Base-by-base conservation (phyloP, 345 rosid genomes). In the sweet orange (Citrus sinensis) region DNA sequence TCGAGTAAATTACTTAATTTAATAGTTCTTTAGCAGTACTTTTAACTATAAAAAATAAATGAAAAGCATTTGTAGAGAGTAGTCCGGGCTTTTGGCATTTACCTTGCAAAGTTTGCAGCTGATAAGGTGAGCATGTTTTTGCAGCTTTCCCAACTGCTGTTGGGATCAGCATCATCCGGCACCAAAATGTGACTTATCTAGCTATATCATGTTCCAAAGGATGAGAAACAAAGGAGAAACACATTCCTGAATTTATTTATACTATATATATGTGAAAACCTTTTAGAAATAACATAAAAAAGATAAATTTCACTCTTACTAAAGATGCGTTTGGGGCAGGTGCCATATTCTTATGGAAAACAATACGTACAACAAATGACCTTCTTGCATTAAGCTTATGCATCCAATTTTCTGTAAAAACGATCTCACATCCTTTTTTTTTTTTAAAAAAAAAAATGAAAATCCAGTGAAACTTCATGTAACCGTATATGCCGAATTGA, bases 171-270 rank as follows among this genome's bases (percentile, higher is more conserved):
- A 0, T 74, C 92, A 14, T 80, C 85, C 0, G 98, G 99, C 16
- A 94, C 98, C 85, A 96, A 81, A 74, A 89, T 88, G 78, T 92
- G 91, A 85, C 81, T 87, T 78, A 96, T 88, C 99, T 92, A 24
- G 24, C 24, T 24, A 84, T 70, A 84, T 70, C 6, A 2, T 1
- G 46, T 9, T 40, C 46, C 11, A 2, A 40, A 35, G 39, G 39
- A 34, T 34, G 6, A 34, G 40, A 39, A 37, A 37, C 40, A 37
- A 0, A 37, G 40, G 40, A 37, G 40, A 37, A 7, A 7, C 40
- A 39, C 40, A 39, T 39, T 7, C 7, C 9, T 0, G 9, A 39
- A 39, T 39, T 39, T 39, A 39, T 39, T 39, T 7, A 39, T 39
- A 39, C 0, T 39, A 39, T 39, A 39, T 39, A 39, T 1, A 7